Evolutionary conservation across 208 protist species (phyloP).

Genomic region (Trypanosomatidae sp.): DNA sequence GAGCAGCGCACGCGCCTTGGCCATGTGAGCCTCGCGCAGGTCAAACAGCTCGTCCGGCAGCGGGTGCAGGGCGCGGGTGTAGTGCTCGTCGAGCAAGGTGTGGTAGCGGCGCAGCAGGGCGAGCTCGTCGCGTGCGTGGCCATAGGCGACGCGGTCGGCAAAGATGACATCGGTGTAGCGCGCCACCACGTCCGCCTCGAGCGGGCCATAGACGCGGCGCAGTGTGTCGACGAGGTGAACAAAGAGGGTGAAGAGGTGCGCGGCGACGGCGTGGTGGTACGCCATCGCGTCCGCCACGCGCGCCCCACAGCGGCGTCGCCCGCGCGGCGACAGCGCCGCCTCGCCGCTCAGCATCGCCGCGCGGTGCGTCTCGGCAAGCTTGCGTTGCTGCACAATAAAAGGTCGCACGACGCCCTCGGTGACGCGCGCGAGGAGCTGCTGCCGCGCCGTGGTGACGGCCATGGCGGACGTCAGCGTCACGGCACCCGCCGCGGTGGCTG

Average conservation of each 20-base stretch:
- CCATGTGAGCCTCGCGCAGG: slow-evolving; percentile 71
- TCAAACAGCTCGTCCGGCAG: slow-evolving; percentile 62
- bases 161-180: slow-evolving; percentile 57
- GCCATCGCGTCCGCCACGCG: slow-evolving; percentile 65
- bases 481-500: too few species aligned
- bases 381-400: slow-evolving; percentile 68
- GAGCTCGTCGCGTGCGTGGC: slow-evolving; percentile 18
- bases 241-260: slow-evolving; percentile 51
- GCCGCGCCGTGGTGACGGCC: slow-evolving; percentile 52
- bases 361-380: slow-evolving; percentile 49
- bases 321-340: slow-evolving; percentile 42
- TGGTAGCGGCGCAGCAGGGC: slow-evolving; percentile 54
- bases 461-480: too few species aligned
- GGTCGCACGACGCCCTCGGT: slow-evolving; percentile 70
- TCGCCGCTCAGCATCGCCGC: slow-evolving; percentile 33
- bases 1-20: slow-evolving; percentile 60
- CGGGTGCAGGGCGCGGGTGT: slow-evolving; percentile 60
- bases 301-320: slow-evolving; percentile 23
- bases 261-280: slow-evolving; percentile 56
- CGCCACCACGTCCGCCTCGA: slow-evolving; percentile 49
- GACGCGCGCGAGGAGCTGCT: slow-evolving; percentile 62
- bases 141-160: slow-evolving; percentile 19
- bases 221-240: slow-evolving; percentile 46
- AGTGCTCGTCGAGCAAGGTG: slow-evolving; percentile 59
- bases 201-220: slow-evolving; percentile 22